phyloP scores from a whole-genome alignment of 2,329 filamentous ascomycete genomes.

The Fusarium subglutinans region DNA sequence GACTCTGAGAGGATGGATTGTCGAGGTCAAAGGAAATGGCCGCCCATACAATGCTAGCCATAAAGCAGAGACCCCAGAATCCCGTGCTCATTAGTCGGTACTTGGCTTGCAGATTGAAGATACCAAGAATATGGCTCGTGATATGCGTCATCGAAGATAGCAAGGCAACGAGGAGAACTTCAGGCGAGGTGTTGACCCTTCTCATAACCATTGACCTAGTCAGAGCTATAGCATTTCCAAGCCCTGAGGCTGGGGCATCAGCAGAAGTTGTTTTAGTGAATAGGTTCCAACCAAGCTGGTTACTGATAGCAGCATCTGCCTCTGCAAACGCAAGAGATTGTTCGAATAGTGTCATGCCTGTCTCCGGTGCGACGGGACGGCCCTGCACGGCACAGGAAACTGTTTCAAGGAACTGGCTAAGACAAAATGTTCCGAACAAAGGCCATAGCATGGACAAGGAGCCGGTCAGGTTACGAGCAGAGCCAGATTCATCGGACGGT shows the following conservation, averaged over 20 bases:
- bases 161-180: conserved; percentile 85
- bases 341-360: conserved; percentile 95
- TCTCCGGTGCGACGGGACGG: conserved; percentile 80
- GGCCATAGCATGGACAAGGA: conserved; percentile 83
- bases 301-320: conserved; percentile 86
- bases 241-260: conserved; percentile 33
- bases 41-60: conserved; percentile 84
- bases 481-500: conserved; percentile 61
- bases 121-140: conserved; percentile 82
- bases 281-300: conserved; percentile 77
- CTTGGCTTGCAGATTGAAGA: conserved; percentile 80
- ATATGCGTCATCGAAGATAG: conserved; percentile 91
- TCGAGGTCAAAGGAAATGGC: conserved; percentile 70
- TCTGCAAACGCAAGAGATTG: conserved; percentile 96
- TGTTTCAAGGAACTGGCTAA: conserved; percentile 90
- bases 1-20: conserved; percentile 68
- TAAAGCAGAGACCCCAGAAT: conserved; percentile 90
- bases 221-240: conserved; percentile 55
- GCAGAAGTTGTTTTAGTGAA: conserved; percentile 61
- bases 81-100: conserved; percentile 88
- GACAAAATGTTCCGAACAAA: conserved; percentile 73
- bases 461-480: conserved; percentile 68
- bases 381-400: conserved; percentile 89
- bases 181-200: conserved; percentile 86
- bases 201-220: conserved; percentile 76